Evolutionary conservation across 257 asterid species (phyloP), one percentile per base, ranked within the genome.

Genomic region (Petunia secreta): DNA sequence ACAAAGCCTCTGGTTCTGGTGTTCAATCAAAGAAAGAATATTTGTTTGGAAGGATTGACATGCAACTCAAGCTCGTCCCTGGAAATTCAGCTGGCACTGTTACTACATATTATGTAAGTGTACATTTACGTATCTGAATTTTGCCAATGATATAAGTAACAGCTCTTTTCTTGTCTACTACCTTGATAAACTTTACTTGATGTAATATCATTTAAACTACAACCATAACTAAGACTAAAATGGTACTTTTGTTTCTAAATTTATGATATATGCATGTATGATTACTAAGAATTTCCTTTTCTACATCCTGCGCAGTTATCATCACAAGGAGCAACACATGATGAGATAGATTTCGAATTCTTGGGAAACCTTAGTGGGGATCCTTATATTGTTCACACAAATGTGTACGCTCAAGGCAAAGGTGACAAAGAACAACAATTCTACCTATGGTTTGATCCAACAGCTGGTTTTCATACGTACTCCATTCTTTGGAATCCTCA

Each of bases 371-470:
- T 95, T 2, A 86, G 83, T 80, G 98, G 98, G 0, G 89, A 94
- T 75, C 97, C 97, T 3, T 94, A 94, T 86, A 91, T 97, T 3
- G 88, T 94, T 58, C 98, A 94, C 63, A 92, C 97, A 4, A 94
- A 94, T 77, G 96, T 94, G 59, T 92, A 86, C 79, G 85, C 91
- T 84, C 97, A 90, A 57, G 98, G 98, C 16, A 94, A 83, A 64
- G 98, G 97, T 4, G 92, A 92, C 0, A 84, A 95, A 53, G 98
- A 94, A 53, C 95, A 92, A 25, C 98, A 94, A 60, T 94, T 94
- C 85, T 91, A 90, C 83, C 84, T 94, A 5, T 91, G 98, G 98
- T 94, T 94, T 80, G 98, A 94, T 75, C 98, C 98, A 1, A 92
- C 97, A 15, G 52, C 80, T 77, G 98, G 87, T 86, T 94, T 90